Conservation (phyloP, 2,329 filamentous ascomycete species). For the Fusarium nodosum region DNA sequence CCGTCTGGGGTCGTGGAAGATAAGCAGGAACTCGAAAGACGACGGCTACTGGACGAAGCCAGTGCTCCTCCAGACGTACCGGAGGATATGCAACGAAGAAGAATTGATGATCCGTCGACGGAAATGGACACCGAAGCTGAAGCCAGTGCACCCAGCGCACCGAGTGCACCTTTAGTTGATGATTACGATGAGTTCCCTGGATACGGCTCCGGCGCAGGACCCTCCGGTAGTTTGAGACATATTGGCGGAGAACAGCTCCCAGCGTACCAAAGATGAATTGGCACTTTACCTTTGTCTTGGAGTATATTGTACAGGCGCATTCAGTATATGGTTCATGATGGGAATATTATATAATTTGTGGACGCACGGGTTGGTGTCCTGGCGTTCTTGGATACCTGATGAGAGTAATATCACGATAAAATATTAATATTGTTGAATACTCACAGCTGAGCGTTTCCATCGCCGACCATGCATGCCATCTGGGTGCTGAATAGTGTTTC, state of each 20-base stretch:
- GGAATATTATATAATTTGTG: constrained; percentile 27
- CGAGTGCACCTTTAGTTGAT: constrained; percentile 70
- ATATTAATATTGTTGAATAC: constrained; percentile 21
- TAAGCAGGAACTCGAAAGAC: constrained; percentile 82
- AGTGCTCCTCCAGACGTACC: constrained; percentile 73
- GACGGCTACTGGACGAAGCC: constrained; percentile 72
- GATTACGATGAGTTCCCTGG: constrained; percentile 66
- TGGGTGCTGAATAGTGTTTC: neutral
- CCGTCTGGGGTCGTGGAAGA: constrained; percentile 68
- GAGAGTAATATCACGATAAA: constrained; percentile 33
- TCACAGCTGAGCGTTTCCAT: constrained; percentile 9
- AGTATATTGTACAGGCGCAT: constrained; percentile 30
- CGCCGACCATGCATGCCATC: neutral
- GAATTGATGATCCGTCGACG: constrained; percentile 50
- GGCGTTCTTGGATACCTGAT: constrained; percentile 39
- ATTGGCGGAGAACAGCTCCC: constrained; percentile 55
- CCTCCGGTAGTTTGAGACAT: constrained; percentile 39
- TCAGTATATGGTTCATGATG: constrained; percentile 26
- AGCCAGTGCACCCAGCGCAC: constrained; percentile 72
- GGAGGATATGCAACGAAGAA: constrained; percentile 62
- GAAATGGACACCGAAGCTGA: constrained; percentile 49
- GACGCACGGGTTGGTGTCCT: constrained; percentile 21
- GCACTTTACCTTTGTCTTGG: neutral
- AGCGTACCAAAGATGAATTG: constrained; percentile 56
- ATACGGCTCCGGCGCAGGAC: constrained; percentile 48